Conservation (phyloP, 805 yeast genomes). For the Metschnikowia gruessii region DNA sequence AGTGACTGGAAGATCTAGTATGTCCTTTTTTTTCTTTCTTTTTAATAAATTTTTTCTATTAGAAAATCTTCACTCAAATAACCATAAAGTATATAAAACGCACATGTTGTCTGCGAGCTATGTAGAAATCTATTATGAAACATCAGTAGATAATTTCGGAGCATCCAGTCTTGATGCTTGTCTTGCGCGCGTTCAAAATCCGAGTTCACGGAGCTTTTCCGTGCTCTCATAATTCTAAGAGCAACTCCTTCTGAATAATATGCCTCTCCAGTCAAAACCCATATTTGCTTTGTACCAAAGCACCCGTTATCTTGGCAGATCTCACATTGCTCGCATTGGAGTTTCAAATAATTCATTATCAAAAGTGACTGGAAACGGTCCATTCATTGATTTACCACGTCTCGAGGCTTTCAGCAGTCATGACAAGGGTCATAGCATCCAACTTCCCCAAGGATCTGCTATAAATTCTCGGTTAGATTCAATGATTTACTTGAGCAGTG, state of each 20-base stretch:
- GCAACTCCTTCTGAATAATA: not conserved
- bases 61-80: no score
- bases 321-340: not conserved
- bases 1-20: no score
- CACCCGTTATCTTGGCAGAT: not conserved
- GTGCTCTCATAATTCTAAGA: not conserved
- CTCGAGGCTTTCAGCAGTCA: constrained; percentile 10
- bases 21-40: no score
- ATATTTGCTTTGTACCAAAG: not conserved
- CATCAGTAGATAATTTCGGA: no score
- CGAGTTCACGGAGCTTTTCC: not conserved
- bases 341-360: not conserved
- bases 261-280: not conserved
- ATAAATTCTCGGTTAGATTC: constrained; percentile 10
- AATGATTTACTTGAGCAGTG: constrained; percentile 7
- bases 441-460: constrained; percentile 12
- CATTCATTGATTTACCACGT: constrained; percentile 15
- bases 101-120: no score
- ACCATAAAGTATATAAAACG: no score
- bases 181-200: not conserved
- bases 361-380: constrained; percentile 16
- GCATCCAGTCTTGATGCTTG: no score
- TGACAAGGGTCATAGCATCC: constrained; percentile 6
- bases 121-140: no score
- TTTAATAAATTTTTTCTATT: no score